Evolutionary conservation across 2,329 filamentous ascomycete genomes (phyloP), one percentile per base, ranked within the genome.

Genomic region (Lasiodiplodia sp.): DNA sequence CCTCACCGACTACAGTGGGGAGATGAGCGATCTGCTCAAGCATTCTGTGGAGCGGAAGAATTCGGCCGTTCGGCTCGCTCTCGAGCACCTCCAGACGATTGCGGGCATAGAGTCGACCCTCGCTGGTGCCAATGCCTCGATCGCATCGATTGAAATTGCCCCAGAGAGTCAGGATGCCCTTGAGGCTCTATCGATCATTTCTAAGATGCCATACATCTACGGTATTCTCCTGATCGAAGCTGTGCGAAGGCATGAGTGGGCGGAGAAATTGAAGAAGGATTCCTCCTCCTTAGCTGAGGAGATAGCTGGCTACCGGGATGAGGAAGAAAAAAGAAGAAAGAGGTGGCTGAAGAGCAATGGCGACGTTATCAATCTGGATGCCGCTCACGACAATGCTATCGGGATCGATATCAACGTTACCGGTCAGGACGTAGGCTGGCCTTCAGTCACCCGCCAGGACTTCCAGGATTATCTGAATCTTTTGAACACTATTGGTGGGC

Each of bases 311-410:
- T 95, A 96, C 71, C 93, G 96, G 75, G 94, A 97, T 70, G 96
- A 98, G 79, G 96, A 99, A 78, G 88, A 92, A 63, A 94, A 95
- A 74, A 87, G 96, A 64, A 88, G 96, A 56, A 92, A 91, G 74
- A 96, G 92, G 75, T 99, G 96, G 96, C 87, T 95, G 70, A 96
- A 94, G 75, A 91, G 88, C 72, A 91, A 96, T 57, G 93, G 92
- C 8, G 90, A 90, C 74, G 90, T 90, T 53, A 91, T 92, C 68
- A 89, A 88, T 18, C 82, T 87, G 4, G 89, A 94, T 53, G 84
- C 83, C 0, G 79, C 89, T 0, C 92, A 96, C 70, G 88, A 87
- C 28, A 90, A 87, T 68, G 89, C 93, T 23, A 85, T 93, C 47
- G 90, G 91, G 0, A 87, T 97, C 55, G 94, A 97, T 78, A 89